Evolutionary conservation across 805 yeast species (phyloP).

Genomic region (Nakazawaea ernobii): DNA sequence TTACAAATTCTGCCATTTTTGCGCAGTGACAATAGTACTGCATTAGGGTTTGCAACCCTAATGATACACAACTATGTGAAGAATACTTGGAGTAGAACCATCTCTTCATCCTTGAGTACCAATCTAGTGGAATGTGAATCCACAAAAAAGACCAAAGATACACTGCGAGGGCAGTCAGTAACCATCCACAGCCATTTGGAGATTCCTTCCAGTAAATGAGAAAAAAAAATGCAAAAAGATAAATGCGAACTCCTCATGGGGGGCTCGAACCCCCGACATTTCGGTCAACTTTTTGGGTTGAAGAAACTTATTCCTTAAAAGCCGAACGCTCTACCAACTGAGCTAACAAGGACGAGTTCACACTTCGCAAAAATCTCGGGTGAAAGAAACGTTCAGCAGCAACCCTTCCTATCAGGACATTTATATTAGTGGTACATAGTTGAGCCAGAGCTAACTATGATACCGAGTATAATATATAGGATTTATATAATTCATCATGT

Average conservation of each 20-base stretch:
- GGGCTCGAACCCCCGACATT: constrained; percentile 12
- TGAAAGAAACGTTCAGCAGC: too few species aligned
- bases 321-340: constrained; percentile 72
- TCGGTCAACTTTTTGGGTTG: constrained; percentile 11
- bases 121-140: too few species aligned
- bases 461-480: too few species aligned
- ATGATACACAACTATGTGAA: background rate
- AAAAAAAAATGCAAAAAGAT: background rate
- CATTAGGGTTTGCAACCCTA: background rate
- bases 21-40: background rate
- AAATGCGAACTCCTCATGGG: constrained; percentile 11
- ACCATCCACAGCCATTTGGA: too few species aligned
- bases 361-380: background rate
- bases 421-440: background rate
- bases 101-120: too few species aligned
- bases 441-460: too few species aligned
- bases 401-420: background rate
- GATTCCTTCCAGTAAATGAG: too few species aligned
- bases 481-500: too few species aligned
- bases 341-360: constrained; percentile 41
- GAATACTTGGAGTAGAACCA: background rate
- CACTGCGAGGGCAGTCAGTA: too few species aligned
- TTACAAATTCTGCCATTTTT: too few species aligned
- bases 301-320: constrained; percentile 31
- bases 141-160: too few species aligned